Evolutionary conservation across 1,284 basidiomycete species (phyloP), one percentile per base, ranked within the genome.

Genomic region (Trametes sp.): DNA sequence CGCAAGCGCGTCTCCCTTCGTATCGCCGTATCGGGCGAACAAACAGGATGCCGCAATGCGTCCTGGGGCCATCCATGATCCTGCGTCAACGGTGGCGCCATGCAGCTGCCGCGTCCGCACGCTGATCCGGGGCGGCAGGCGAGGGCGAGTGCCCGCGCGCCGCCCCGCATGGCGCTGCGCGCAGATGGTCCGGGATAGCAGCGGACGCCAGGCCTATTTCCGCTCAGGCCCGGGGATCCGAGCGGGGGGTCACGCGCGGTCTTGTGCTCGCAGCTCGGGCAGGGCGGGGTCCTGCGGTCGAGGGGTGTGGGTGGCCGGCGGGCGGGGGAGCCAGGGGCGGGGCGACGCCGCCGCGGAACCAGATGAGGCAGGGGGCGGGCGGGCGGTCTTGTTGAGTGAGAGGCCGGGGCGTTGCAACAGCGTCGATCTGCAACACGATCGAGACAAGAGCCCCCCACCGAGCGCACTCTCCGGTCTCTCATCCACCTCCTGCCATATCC

Each of bases 351-450:
- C 61, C 63, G 62, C 65, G 60, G 62, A 64, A 49, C 62, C 65
- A 61, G 49, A 67, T 61, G 60, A 29, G 65, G 62, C 46, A 59
- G 33, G 57, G 53, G 56, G 59, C 53, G 63, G 41, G 21, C n/a
- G 55, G 36, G 44, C 7, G 46, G 52, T 52, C 54, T 54, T 50
- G 45, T 54, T 21, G 55, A 29, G 33, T 11, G 31, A 52, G 42
- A 4, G 51, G 26, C 14, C 51, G 44, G 56, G 35, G 41, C 44
- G 45, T 33, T 19, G 59, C 56, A n/a, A n/a, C n/a, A 24, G 48
- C 52, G 63, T 58, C 53, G 66, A 67, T 67, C 66, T 67, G 61
- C 61, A 67, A 67, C 66, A 67, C 66, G 66, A 67, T 67, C 66
- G 66, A 57, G 63, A 64, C 58, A 59, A 60, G 65, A 21, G 23